Percentiles rank a stretch among this genome's conserved stretches.
Evolutionary conservation across 116 monocot species (phyloP).

Genomic region (Posidonia oceanica): DNA sequence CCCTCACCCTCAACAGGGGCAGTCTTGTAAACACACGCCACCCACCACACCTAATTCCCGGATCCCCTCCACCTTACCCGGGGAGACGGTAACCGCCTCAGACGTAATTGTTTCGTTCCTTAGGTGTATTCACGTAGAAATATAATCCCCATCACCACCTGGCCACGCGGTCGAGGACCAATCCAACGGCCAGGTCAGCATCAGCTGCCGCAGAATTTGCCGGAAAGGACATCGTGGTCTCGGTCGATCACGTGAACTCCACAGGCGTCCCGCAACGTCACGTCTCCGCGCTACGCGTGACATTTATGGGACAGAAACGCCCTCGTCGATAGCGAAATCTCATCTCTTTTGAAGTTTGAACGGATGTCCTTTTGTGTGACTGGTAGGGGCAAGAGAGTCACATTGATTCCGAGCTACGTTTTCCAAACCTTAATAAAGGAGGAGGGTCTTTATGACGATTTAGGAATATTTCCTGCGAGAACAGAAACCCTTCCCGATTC

Average conservation of each 20-base stretch:
- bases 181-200: too few relatives aligned
- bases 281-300: background rate
- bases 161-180: too few relatives aligned
- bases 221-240: background rate
- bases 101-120: background rate
- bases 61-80: background rate
- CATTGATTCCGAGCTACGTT: background rate
- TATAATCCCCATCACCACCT: background rate
- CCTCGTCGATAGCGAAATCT: background rate
- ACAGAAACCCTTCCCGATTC: background rate
- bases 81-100: background rate
- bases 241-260: background rate
- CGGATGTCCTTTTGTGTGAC: background rate
- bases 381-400: background rate
- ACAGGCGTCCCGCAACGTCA: background rate
- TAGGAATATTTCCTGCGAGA: slow-evolving; percentile 6
- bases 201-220: too few relatives aligned
- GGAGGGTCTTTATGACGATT: background rate
- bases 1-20: background rate
- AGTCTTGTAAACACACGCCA: background rate
- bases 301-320: background rate
- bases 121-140: background rate
- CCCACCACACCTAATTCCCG: background rate
- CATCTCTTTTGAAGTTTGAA: too few relatives aligned
- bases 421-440: background rate